A percentile compares a stretch with the other conserved stretches of the same genome.
phyloP scores from a whole-genome alignment of 2,329 filamentous ascomycete species.

The Cercospora janseana region DNA sequence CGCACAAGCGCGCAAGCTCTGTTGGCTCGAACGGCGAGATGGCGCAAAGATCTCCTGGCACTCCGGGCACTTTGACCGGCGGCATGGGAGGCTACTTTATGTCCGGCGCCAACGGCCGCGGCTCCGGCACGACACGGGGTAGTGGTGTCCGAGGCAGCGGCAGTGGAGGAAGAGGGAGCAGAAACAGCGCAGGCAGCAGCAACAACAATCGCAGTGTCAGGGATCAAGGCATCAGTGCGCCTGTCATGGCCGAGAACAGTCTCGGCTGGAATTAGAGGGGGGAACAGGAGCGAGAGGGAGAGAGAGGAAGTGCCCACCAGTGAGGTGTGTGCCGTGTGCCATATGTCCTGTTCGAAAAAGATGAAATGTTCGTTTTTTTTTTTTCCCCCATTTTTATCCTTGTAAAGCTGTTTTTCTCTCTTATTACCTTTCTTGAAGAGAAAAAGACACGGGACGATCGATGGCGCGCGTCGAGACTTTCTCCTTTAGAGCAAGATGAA shows the following conservation, averaged over 20 bases:
- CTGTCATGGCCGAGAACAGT: slow-evolving; percentile 90
- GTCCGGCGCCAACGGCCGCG: slow-evolving; percentile 60
- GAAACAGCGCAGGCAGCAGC: slow-evolving; percentile 61
- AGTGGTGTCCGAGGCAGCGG: slow-evolving; percentile 29
- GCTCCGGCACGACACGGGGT: slow-evolving; percentile 17
- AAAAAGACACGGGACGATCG: neutral
- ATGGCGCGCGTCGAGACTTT: neutral
- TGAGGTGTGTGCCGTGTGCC: too few relatives aligned
- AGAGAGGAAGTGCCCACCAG: too few relatives aligned
- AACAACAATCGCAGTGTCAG: slow-evolving; percentile 62
- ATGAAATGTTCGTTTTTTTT: too few relatives aligned
- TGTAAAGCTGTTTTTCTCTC: neutral
- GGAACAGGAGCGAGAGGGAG: too few relatives aligned
- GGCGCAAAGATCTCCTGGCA: slow-evolving; percentile 39
- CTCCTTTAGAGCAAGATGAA: too few relatives aligned
- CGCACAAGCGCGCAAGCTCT: slow-evolving; percentile 73
- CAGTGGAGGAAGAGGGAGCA: slow-evolving; percentile 42
- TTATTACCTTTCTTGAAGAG: neutral
- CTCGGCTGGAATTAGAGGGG: slow-evolving; percentile 92
- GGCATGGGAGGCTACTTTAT: slow-evolving; percentile 56
- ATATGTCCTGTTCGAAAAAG: too few relatives aligned
- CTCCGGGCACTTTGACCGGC: slow-evolving; percentile 28
- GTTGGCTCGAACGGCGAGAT: slow-evolving; percentile 60
- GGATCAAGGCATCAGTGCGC: slow-evolving; percentile 77
- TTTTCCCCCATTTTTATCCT: neutral